These are phyloP conservation scores for Grigorovia yakushimaensis DNA, from an alignment of 805 yeast genomes.

Conservation along the genomic window DNA sequence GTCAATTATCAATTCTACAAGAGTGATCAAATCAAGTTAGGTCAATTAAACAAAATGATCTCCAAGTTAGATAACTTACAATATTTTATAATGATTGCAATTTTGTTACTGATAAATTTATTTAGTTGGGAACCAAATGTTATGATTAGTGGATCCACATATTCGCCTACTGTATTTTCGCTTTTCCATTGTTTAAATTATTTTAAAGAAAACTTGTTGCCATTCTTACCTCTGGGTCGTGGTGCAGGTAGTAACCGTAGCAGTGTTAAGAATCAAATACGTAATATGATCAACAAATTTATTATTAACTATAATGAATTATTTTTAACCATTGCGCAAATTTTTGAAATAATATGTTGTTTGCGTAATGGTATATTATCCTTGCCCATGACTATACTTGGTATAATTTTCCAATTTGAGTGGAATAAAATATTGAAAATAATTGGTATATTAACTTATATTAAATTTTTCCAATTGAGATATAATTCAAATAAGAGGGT, in stretches of 20 bases:
- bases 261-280: background rate
- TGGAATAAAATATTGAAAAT: slow-evolving; percentile 26
- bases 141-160: slow-evolving; percentile 15
- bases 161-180: slow-evolving; percentile 55
- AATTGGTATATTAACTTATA: slow-evolving; percentile 35
- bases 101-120: slow-evolving; percentile 35
- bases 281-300: background rate
- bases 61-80: slow-evolving; percentile 43
- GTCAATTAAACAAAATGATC: slow-evolving; percentile 29
- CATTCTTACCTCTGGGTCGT: slow-evolving; percentile 33
- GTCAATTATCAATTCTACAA: slow-evolving; percentile 53
- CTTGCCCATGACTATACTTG: slow-evolving; percentile 34
- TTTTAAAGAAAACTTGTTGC: slow-evolving; percentile 44
- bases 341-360: slow-evolving; percentile 37
- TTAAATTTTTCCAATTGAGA: slow-evolving; percentile 50
- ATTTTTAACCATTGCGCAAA: slow-evolving; percentile 36
- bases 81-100: slow-evolving; percentile 40
- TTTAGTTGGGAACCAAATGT: slow-evolving; percentile 16
- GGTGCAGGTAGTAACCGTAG: too few relatives aligned
- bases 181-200: slow-evolving; percentile 56
- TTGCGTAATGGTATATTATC: slow-evolving; percentile 31
- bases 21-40: slow-evolving; percentile 29
- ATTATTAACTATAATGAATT: slow-evolving; percentile 31
- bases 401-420: slow-evolving; percentile 25
- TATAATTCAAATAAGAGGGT: slow-evolving; percentile 48